Percentiles rank a stretch among this genome's conserved stretches.
phyloP scores from a whole-genome alignment of 768 basidiomycete species.

The Tylopilus intermedius region DNA sequence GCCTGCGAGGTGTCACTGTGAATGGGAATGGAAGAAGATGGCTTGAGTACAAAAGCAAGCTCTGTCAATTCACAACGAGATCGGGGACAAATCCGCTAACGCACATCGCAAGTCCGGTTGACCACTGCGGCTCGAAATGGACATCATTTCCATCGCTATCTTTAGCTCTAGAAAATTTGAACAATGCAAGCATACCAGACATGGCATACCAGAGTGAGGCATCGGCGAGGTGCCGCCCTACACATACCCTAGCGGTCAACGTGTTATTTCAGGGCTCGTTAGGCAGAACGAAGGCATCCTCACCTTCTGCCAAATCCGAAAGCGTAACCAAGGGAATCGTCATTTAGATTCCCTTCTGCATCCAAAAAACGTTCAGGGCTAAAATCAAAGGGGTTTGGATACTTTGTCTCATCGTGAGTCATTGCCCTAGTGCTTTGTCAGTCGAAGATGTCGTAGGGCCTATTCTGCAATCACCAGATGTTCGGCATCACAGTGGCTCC shows the following conservation, averaged over 20 bases:
- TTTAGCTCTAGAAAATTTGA: constrained; percentile 23
- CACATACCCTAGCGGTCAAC: constrained; percentile 16
- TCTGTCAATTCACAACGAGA: not conserved
- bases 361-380: constrained; percentile 30
- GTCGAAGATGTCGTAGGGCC: not conserved
- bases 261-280: not conserved
- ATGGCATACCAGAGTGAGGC: constrained; percentile 28
- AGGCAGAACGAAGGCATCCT: not conserved
- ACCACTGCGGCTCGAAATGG: constrained; percentile 15
- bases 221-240: constrained; percentile 23
- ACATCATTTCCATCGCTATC: constrained; percentile 23
- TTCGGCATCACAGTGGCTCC: constrained; percentile 26
- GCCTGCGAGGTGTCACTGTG: constrained; percentile 8
- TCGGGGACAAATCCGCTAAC: not conserved
- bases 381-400: constrained; percentile 31
- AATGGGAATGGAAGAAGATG: constrained; percentile 16
- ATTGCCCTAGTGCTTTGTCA: constrained; percentile 26
- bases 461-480: constrained; percentile 20
- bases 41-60: constrained; percentile 7
- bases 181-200: constrained; percentile 25
- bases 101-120: constrained; percentile 15
- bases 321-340: constrained; percentile 15
- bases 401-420: constrained; percentile 29
- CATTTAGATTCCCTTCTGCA: constrained; percentile 17
- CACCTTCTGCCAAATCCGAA: constrained; percentile 29